These are phyloP conservation scores for Moniliella sp. DNA, from an alignment of 1,284 basidiomycete genomes.

Conservation along the genomic window DNA sequence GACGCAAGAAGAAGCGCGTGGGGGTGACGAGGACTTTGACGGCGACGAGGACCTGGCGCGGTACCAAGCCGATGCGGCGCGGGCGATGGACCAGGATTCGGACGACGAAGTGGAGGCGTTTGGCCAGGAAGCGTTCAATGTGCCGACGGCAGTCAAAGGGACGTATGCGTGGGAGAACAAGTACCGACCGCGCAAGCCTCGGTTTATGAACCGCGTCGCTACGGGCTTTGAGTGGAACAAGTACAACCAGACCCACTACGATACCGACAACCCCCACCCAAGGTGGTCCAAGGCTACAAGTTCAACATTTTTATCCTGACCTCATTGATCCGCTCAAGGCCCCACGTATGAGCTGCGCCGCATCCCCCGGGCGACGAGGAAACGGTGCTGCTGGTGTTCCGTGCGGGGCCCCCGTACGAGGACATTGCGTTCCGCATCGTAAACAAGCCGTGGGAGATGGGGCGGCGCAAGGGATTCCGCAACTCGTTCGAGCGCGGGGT, in stretches of 20 bases:
- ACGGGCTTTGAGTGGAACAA: constrained; percentile 99
- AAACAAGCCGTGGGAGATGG: constrained; percentile 91
- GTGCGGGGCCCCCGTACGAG: constrained; percentile 90
- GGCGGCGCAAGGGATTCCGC: constrained; percentile 47
- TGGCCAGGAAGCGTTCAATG: constrained; percentile 15
- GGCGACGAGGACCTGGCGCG: constrained; percentile 5
- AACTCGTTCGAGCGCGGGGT: constrained; percentile 43
- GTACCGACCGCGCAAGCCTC: constrained; percentile 86
- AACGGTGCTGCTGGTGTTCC: constrained; percentile 76
- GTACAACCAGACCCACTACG: constrained; percentile 35
- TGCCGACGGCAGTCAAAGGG: not conserved
- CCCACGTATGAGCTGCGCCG: constrained; percentile 64
- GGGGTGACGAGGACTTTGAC: constrained; percentile 1
- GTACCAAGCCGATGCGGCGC: constrained; percentile 39
- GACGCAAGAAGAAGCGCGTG: no score
- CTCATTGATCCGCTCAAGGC: constrained; percentile 89
- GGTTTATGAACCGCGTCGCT: constrained; percentile 96
- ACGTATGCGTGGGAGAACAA: constrained; percentile 97
- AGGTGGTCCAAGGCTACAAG: constrained; percentile 56
- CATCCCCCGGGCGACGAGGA: constrained; percentile 77
- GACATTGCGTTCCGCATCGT: constrained; percentile 96
- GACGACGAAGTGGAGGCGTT: constrained; percentile 70
- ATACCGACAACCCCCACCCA: constrained; percentile 31
- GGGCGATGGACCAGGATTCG: constrained; percentile 80
- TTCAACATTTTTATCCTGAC: constrained; percentile 85